Base-by-base conservation (phyloP, 768 basidiomycete species). In the Mycena venus region DNA sequence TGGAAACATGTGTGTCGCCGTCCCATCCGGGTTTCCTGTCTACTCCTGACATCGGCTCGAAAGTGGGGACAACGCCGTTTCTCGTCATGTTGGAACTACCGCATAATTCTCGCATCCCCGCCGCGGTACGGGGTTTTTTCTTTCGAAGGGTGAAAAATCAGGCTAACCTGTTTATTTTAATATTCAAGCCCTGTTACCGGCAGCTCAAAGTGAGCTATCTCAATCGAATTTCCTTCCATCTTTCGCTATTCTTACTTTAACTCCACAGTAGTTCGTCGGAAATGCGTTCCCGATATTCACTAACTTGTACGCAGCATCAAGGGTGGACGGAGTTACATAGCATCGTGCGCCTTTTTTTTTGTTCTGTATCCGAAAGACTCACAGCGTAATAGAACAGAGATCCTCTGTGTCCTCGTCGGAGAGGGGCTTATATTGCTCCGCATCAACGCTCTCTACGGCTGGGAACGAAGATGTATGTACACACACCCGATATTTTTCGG, bases 1-100 rank as follows among this genome's bases (percentile, higher is more conserved):
- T 71, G 53, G 53, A 71, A 58, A 58, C 70, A n/a, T 15, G 70
- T 71, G 40, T 19, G 70, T 42, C n/a, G n/a, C n/a, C n/a, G n/a
- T n/a, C n/a, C 23, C 29, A 31, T 19, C 2, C 31, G 8, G 12
- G 11, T 32, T 5, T 36, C 32, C 31, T 11, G 21, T 14, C 58
- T 7, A 27, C 25, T 38, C 17, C 38, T 64, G 21, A 56, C 25
- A 15, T 2, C 10, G 34, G 4, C 40, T 36, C 21, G 23, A 62
- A n/a, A 71, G 70, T 65, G 25, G 62, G 70, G 14, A 64, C 62
- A 36, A 64, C 61, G 17, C 62, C n/a, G 14, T 64, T 64, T 34
- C 3, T 47, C 5, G 49, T 71, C 6, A 66, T 66, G 51, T 40
- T 64, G 34, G 25, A 38, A 19, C 15, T 65, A 23, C 63, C 63